These are phyloP conservation scores for Alternaria novae-zelandiae DNA, from an alignment of 2,329 filamentous ascomycete genomes.

Conservation along the genomic window DNA sequence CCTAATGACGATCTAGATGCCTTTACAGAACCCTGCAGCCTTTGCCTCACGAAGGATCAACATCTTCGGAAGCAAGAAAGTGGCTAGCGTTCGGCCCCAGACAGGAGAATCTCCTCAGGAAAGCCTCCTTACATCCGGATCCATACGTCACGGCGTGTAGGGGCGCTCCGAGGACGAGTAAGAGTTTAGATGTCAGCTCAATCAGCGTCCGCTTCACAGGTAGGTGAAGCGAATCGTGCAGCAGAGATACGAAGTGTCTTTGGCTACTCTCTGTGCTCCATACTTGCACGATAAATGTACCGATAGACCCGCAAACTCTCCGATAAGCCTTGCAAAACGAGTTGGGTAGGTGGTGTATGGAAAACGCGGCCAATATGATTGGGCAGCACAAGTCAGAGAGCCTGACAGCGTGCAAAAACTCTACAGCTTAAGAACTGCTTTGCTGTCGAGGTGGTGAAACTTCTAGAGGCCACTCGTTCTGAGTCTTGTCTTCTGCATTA, in stretches of 20 bases:
- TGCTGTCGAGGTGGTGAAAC: neutral
- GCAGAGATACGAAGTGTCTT: neutral
- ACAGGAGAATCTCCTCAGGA: neutral
- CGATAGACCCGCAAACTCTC: constrained; percentile 4
- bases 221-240: neutral
- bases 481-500: neutral
- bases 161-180: neutral
- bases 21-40: neutral
- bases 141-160: neutral
- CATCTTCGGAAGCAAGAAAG: neutral
- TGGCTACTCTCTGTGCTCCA: neutral
- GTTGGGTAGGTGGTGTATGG: neutral
- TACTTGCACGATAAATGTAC: neutral
- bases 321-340: neutral
- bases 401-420: neutral
- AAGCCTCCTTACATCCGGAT: neutral
- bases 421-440: neutral
- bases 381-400: neutral
- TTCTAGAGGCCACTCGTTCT: neutral
- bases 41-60: neutral
- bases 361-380: neutral
- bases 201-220: neutral
- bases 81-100: neutral
- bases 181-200: neutral
- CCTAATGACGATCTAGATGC: neutral